Evolutionary conservation across 2,329 filamentous ascomycete genomes (phyloP), one percentile per base, ranked within the genome.

Genomic region (Hymenoscyphus fraxineus): DNA sequence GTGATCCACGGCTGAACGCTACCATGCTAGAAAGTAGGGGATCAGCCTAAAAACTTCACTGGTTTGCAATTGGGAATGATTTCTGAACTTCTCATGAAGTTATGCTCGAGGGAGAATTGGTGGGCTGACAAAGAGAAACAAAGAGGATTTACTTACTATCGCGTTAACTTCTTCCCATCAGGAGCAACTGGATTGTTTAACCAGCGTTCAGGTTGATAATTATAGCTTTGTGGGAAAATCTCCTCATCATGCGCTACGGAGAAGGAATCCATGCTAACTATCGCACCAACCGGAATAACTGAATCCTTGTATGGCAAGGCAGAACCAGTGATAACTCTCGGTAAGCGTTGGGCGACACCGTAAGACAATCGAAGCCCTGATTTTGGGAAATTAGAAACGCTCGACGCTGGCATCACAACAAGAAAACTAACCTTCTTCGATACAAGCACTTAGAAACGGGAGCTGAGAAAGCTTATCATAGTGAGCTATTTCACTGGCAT

Each of bases 381-480:
- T 27, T 27, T 27, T 27, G 3, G 27, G 27, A 27, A 27, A 27
- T 27, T 27, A 27, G 27, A 27, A 27, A 3, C 27, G 27, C 27
- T 2, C 27, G 27, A 27, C 27, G 27, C 27, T 27, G 27, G 27
- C 27, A 27, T 27, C 27, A 27, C 2, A 27, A 27, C 27, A 27
- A 27, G 27, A 27, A 27, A 27, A 27, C 27, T 27, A 27, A 13
- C 69, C 71, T 68, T 76, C 74, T 60, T 73, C 67, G 59, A 77
- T 70, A 40, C 74, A 66, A 31, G 69, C 74, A 13, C 67, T 71
- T 15, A 75, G 62, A 64, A 68, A 74, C 2, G 73, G 72, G 15
- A 75, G 65, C 15, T 70, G 62, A 51, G 73, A 70, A 2, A 75
- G n/a, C 6, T 47, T 58, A 6, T 59, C 58, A 31, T 67, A n/a